Evolutionary conservation across 1,139 yeast species (phyloP), one percentile per base, ranked within the genome.

Genomic region (Saccharomyces hybrid): DNA sequence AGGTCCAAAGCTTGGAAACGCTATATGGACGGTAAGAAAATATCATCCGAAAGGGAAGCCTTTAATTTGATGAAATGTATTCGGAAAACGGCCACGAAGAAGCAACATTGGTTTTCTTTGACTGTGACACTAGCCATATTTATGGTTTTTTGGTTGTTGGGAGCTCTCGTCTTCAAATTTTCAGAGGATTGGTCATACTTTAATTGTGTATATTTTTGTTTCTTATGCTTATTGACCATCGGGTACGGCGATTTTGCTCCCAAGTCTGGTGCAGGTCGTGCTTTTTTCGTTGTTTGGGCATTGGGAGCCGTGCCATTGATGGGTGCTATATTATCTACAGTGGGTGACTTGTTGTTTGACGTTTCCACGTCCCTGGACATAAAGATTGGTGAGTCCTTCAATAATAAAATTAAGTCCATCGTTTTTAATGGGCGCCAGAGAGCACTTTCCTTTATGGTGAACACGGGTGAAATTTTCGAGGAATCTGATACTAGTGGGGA

Each of bases 201-300:
- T 61, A 75, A 82, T 56, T 77, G 82, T 0, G 75, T 86, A 11
- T 89, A 89, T 70, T 88, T 88, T 65, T 82, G 91, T 58, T 81
- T 85, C 59, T 73, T 87, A 54, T 83, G 93, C 64, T 77, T 89
- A 55, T 71, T 88, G 28, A 88, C 96, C 0, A 85, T 89, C 56
- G 96, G 96, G 0, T 88, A 86, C 69, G 96, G 96, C 31, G 91
- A 85, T 63, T 83, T 73, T 62, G 75, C 82, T 0, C 95, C 96
- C 0, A 58, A 55, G 2, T 69, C 84, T 0, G 71, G 83, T 1
- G 82, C 87, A 6, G 95, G 95, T 0, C 72, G 87, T 49, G 79
- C 84, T 0, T 82, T 88, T 61, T 89, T 88, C 64, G 82, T 87
- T 9, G 70, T 81, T 3, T 89, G 96, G 96, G 86, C 91, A 0